Conservation (phyloP, 345 rosid genomes). For the Corchorus olitorius region DNA sequence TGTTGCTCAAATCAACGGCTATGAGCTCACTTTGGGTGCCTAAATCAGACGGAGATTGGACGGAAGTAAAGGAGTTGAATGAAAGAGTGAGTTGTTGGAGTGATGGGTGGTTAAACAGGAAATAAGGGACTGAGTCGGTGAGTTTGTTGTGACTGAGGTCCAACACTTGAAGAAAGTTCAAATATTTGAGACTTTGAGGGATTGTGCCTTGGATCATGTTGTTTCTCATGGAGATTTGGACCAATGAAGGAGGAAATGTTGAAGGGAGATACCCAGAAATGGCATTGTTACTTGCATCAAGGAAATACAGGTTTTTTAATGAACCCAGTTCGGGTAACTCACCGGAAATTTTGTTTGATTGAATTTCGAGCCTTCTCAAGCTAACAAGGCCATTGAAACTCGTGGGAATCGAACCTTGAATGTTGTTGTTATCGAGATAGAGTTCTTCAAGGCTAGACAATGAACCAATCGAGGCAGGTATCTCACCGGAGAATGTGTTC, state of each 20-base stretch:
- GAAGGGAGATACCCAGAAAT: constrained; percentile 63
- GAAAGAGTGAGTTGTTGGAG: constrained; percentile 84
- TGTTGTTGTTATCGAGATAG: constrained; percentile 62
- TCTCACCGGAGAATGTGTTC: constrained; percentile 65
- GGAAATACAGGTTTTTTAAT: constrained; percentile 51
- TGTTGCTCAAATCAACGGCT: constrained; percentile 53
- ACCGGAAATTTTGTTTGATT: constrained; percentile 64
- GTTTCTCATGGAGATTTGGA: constrained; percentile 77
- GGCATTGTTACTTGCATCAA: constrained; percentile 72
- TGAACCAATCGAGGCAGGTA: constrained; percentile 64
- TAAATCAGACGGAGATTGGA: constrained; percentile 44
- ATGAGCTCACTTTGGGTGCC: constrained; percentile 53
- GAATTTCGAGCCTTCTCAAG: constrained; percentile 71
- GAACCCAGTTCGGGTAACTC: constrained; percentile 64
- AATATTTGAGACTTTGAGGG: constrained; percentile 41
- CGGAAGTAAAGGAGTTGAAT: constrained; percentile 59
- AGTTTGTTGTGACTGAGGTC: constrained; percentile 76
- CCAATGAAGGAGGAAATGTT: constrained; percentile 48
- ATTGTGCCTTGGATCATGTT: constrained; percentile 56
- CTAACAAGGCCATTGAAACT: constrained; percentile 44
- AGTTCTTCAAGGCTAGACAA: constrained; percentile 62
- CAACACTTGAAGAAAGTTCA: constrained; percentile 54
- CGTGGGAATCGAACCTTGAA: constrained; percentile 57
- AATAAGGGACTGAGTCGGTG: constrained; percentile 48
- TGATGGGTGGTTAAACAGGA: constrained; percentile 62